Percentiles rank a stretch among this genome's conserved stretches.
Evolutionary conservation across 176 grass and related monocot genomes (phyloP).

Genomic region (Coix lacrymajobi): DNA sequence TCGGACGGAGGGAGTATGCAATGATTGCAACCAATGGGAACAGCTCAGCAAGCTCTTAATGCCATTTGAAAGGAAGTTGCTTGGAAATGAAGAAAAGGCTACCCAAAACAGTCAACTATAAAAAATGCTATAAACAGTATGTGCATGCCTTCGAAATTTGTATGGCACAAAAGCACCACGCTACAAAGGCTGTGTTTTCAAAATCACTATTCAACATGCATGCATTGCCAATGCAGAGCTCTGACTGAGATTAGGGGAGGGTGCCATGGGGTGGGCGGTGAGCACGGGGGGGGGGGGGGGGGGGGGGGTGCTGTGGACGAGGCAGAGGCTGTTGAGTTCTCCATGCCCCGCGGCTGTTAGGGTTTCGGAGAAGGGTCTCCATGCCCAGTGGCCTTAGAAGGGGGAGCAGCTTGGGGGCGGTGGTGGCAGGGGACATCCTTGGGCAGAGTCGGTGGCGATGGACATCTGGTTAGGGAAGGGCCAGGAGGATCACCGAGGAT

Average conservation of each 20-base stretch:
- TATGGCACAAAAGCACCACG: neutral
- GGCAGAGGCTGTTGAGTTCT: neutral
- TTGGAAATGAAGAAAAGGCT: neutral
- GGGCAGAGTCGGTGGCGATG: neutral
- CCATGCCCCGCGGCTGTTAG: neutral
- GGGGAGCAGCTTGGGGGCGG: neutral
- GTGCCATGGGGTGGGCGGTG: neutral
- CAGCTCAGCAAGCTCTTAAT: neutral
- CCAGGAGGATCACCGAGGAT: neutral
- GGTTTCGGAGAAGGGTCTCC: neutral
- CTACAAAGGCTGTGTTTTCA: neutral
- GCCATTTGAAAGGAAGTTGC: neutral
- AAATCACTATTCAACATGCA: neutral
- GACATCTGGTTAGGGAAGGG: too few species aligned
- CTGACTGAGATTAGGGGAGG: neutral
- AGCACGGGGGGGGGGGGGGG: too few species aligned
- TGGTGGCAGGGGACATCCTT: neutral
- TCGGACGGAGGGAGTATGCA: neutral
- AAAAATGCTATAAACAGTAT: neutral
- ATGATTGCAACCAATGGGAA: slow-evolving; percentile 10
- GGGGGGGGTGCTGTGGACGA: too few species aligned
- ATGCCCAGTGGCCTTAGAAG: neutral
- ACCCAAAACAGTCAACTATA: neutral
- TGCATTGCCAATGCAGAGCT: neutral
- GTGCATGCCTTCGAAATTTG: neutral